Evolutionary conservation across 179 eudicot genomes (phyloP), one percentile per base, ranked within the genome.

Genomic region (Spinacia oleracea): DNA sequence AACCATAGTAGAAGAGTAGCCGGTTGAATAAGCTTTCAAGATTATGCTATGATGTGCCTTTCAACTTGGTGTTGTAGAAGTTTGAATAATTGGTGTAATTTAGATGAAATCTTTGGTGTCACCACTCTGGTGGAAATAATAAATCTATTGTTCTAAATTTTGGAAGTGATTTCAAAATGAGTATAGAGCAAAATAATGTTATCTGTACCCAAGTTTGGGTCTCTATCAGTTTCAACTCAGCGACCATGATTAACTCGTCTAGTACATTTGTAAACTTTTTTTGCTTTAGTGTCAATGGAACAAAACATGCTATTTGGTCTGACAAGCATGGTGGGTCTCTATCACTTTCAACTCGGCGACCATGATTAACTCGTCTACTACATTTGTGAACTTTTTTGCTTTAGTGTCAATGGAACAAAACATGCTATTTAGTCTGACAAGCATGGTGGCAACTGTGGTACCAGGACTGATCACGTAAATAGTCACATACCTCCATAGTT

Each of bases 241-340:
- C 23, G n/a, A 32, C n/a, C 38, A 35, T 35, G 38, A 35, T n/a
- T n/a, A n/a, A n/a, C n/a, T n/a, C n/a, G n/a, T n/a, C n/a, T n/a
- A n/a, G n/a, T n/a, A n/a, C 38, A 35, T 35, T 35, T 35, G 38
- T 35, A 4, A 35, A 35, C 38, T 35, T 9, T 48, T 48, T 48
- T 48, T n/a, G 2, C 16, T 48, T 3, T 48, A 12, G 20, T 51
- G 58, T 51, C 12, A 6, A 45, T 10, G 48, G 8, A 45, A 6
- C 1, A 45, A 45, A 1, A 45, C 38, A n/a, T 16, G 58, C 58
- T 51, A n/a, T 77, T 69, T 82, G 85, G 85, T 77, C 84, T 12
- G 78, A 80, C 35, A 75, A 42, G 63, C 88, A 85, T 74, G 88
- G 88, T n/a, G n/a, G n/a, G n/a, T n/a, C n/a, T n/a, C n/a, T n/a